Base-by-base conservation (phyloP, 768 basidiomycete genomes). In the Cubamyces sp. region DNA sequence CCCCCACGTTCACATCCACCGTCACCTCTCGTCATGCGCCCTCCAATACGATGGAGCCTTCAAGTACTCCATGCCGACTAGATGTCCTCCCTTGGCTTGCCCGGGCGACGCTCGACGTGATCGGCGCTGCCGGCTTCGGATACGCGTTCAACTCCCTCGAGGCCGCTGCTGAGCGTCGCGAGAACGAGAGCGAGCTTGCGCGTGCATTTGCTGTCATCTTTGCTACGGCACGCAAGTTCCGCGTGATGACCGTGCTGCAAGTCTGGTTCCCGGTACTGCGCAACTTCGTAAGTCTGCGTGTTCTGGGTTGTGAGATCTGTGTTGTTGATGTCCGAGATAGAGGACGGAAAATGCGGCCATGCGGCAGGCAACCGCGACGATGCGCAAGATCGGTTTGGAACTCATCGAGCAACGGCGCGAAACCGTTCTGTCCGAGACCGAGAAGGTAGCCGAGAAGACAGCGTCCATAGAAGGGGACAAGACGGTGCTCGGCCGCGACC, bases 81-180 rank as follows among this genome's bases (percentile, higher is more conserved):
- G 87, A 94, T 40, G 82, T 86, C 2, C 75, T 88, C 40, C 75
- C 78, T 3, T 91, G 86, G 84, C 75, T 92, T 3, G 85, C 83
- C 43, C 83, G 82, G 57, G 82, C 83, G 51, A 91, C 90, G 3
- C 77, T 93, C 9, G 92, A 93, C 64, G 83, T 90, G 57, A 92
- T 94, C 53, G 90, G 90, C 9, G 76, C 88, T 40, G 87, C 91
- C 6, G 87, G 88, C 66, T 90, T 88, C 68, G 77, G 73, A 67
- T 82, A 79, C 71, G 69, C 74, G 18, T 86, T 88, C 74, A 74
- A 83, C 55, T 76, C 87, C 9, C 79, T 88, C n/a, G 66, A 73
- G 21, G 64, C 67, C 25, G 67, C 71, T 1, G 64, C 65, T 54
- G 68, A 70, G 66, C 25, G 69, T 51, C 41, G 66, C 23, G 69